phyloP scores from a whole-genome alignment of 352 stramenopile genomes.

The Phytophthora pistaciae region DNA sequence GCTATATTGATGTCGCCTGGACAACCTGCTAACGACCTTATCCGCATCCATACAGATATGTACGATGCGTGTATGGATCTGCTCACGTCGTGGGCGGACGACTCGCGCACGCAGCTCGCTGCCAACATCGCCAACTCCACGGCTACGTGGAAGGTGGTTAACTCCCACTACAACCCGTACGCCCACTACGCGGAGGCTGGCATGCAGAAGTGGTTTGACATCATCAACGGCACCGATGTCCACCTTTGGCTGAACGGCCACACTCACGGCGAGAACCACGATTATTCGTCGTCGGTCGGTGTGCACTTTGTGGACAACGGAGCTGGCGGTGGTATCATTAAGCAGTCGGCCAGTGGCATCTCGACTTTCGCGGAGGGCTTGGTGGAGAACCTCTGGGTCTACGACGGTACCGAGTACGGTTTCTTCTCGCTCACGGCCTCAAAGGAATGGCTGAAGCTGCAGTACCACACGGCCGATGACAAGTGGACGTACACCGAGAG shows the following conservation, averaged over 20 bases:
- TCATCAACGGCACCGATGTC: constrained; percentile 43
- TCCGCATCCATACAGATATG: constrained; percentile 41
- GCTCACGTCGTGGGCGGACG: constrained; percentile 51
- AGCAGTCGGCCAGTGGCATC: constrained; percentile 70
- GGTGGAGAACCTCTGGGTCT: constrained; percentile 71
- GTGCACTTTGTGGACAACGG: constrained; percentile 82
- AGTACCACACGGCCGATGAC: constrained; percentile 69
- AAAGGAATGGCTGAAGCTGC: constrained; percentile 70
- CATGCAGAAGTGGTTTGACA: constrained; percentile 52
- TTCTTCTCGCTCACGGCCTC: constrained; percentile 67
- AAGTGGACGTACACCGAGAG: constrained; percentile 63
- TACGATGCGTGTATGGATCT: constrained; percentile 49
- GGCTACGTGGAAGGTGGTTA: constrained; percentile 70
- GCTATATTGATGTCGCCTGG: not conserved
- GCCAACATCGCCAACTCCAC: constrained; percentile 54
- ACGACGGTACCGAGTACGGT: constrained; percentile 64
- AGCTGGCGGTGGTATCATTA: constrained; percentile 73
- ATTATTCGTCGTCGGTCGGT: constrained; percentile 53
- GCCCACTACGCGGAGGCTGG: constrained; percentile 44
- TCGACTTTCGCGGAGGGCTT: constrained; percentile 56
- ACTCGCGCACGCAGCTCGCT: constrained; percentile 47
- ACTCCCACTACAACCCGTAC: constrained; percentile 67
- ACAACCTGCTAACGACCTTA: not conserved
- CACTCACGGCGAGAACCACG: constrained; percentile 73
- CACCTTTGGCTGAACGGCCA: constrained; percentile 57